Evolutionary conservation across 2,329 filamentous ascomycete species (phyloP), one percentile per base, ranked within the genome.

Genomic region (Aschersonia sp.): DNA sequence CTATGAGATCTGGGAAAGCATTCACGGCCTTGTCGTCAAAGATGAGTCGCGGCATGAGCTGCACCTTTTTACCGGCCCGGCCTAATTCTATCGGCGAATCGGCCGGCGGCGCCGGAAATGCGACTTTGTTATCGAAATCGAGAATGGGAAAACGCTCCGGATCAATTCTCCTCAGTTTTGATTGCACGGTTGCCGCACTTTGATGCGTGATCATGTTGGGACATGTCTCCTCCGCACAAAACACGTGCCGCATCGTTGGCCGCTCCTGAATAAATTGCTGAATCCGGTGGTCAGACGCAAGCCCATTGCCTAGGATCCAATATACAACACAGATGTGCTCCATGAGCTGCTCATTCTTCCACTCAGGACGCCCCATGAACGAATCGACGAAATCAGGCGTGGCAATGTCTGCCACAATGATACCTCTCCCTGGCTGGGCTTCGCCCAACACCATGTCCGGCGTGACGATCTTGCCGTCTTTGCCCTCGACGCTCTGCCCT

Each of bases 381-480:
- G 74, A 65, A 10, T 82, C 77, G 30, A 97, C 67, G 56, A 92
- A 89, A 6, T 79, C 76, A 1, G 61, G 51, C 11, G 81, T 76
- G 1, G 87, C 86, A 6, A 98, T 62, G 55, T 97, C 89, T 41
- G 94, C 69, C 6, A 98, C 71, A 7, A 85, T 83, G 52, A 95
- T 72, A 2, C 87, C 89, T 48, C 72, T 76, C 9, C 88, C 88
- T 5, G 75, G 71, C 48, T 79, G 73, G 4, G 73, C 65, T 9
- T 80, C 69, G 1, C 76, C 87, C 46, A 98, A 59, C 1, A 97
- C 88, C 82, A 94, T 92, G 0, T 92, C 84, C 1, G 90, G 83
- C 0, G 83, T 92, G 32, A 98, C 77, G 0, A 73, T 74, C 6
- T 69, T 71, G 5, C 87, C 88, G 55, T 83, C 74, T 11, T 71